These are phyloP conservation scores for Xerocomus amazonicus DNA, from an alignment of 1,284 basidiomycete species.

Conservation along the genomic window DNA sequence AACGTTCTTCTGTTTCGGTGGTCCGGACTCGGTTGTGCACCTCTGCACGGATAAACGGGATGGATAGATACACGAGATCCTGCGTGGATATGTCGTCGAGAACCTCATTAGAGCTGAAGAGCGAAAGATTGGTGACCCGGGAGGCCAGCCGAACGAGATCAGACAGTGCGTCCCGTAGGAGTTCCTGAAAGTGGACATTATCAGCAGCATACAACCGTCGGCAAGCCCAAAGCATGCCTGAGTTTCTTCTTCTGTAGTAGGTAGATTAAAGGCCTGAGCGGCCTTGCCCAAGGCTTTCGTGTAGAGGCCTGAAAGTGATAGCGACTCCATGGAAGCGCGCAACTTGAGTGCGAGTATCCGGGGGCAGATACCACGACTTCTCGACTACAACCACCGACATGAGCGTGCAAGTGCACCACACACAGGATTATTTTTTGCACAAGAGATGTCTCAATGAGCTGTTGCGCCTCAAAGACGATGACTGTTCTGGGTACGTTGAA, in stretches of 20 bases:
- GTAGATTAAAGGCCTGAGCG: slow-evolving; percentile 42
- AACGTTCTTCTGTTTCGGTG: slow-evolving; percentile 55
- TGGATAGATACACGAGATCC: slow-evolving; percentile 77
- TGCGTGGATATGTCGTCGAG: slow-evolving; percentile 82
- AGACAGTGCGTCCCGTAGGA: slow-evolving; percentile 50
- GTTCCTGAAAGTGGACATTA: slow-evolving; percentile 41
- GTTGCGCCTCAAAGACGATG: slow-evolving; percentile 14
- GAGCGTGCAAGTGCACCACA: slow-evolving; percentile 7
- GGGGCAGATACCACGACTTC: slow-evolving; percentile 8
- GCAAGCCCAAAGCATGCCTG: slow-evolving; percentile 37
- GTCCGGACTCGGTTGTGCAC: slow-evolving; percentile 67
- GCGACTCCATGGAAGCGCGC: slow-evolving; percentile 28
- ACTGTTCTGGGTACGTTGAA: slow-evolving; percentile 35
- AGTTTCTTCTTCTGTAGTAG: slow-evolving; percentile 47
- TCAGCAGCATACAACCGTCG: slow-evolving; percentile 12
- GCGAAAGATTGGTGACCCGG: slow-evolving; percentile 55
- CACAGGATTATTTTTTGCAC: slow-evolving; percentile 19
- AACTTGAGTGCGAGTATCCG: slow-evolving; percentile 6
- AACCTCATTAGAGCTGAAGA: slow-evolving; percentile 86
- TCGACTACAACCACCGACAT: slow-evolving; percentile 5
- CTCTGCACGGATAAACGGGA: slow-evolving; percentile 72
- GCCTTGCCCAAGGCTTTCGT: slow-evolving; percentile 41
- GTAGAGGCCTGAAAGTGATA: slow-evolving; percentile 44
- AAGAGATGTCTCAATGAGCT: slow-evolving; percentile 26
- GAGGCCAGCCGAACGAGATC: slow-evolving; percentile 52